Evolutionary conservation across 768 basidiomycete species (phyloP).

Genomic region (Cyclocybe cylindracea): DNA sequence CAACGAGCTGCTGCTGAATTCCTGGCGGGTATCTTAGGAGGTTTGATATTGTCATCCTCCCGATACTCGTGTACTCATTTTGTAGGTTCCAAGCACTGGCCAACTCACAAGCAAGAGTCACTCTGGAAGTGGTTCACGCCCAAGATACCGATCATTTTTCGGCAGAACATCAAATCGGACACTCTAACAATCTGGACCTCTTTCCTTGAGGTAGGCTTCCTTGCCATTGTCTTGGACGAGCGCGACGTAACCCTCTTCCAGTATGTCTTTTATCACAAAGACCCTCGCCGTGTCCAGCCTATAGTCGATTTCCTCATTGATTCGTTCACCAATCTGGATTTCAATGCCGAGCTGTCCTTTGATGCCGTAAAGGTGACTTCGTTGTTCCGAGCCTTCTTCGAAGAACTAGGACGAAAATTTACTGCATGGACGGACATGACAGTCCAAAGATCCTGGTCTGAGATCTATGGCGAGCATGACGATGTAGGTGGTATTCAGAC

Average conservation of each 20-base stretch:
- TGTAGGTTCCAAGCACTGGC: conserved; percentile 86
- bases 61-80: background rate
- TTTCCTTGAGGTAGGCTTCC: conserved; percentile 61
- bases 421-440: conserved; percentile 73
- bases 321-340: conserved; percentile 69
- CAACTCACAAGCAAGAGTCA: conserved; percentile 59
- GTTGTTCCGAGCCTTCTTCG: conserved; percentile 69
- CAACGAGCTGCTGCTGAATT: conserved; percentile 88
- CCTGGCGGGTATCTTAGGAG: conserved; percentile 70
- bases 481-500: conserved; percentile 46
- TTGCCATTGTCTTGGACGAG: background rate
- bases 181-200: conserved; percentile 80
- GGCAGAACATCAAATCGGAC: conserved; percentile 77
- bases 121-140: conserved; percentile 86
- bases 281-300: conserved; percentile 81
- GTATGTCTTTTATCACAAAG: conserved; percentile 78
- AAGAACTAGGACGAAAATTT: conserved; percentile 81
- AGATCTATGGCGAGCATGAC: conserved; percentile 77
- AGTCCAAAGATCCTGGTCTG: conserved; percentile 67
- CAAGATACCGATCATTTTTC: conserved; percentile 63
- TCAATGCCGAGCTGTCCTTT: conserved; percentile 80
- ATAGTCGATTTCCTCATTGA: conserved; percentile 73
- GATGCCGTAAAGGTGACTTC: conserved; percentile 72
- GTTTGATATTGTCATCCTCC: conserved; percentile 27
- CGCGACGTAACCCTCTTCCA: conserved; percentile 26